Conservation (phyloP, 768 basidiomycete genomes). For the Cystofilobasidium macerans region DNA sequence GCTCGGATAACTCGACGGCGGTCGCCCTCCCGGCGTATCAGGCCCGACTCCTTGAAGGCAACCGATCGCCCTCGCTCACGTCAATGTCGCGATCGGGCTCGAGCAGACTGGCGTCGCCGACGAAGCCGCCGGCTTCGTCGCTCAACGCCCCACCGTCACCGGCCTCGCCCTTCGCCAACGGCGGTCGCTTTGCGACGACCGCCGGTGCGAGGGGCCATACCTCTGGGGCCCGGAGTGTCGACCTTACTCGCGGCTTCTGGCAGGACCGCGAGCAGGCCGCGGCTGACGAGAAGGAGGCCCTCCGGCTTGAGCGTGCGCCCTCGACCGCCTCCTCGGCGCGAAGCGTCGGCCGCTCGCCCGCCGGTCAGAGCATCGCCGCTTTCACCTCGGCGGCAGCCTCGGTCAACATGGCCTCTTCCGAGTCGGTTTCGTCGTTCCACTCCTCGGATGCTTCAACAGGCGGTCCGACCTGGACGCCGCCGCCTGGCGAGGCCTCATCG, state of each 20-base stretch:
- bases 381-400: not conserved
- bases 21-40: constrained; percentile 22
- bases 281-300: not conserved
- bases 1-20: not conserved
- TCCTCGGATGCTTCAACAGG: constrained; percentile 6
- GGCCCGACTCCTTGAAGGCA: constrained; percentile 19
- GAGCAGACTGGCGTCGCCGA: not conserved
- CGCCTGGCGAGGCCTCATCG: not conserved
- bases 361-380: not conserved
- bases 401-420: not conserved
- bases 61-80: constrained; percentile 8
- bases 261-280: constrained; percentile 19
- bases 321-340: not conserved
- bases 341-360: not conserved
- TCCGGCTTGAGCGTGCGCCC: not conserved
- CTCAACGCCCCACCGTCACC: not conserved
- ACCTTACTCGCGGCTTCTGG: constrained; percentile 25
- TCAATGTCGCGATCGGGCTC: constrained; percentile 10
- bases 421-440: constrained; percentile 13
- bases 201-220: constrained; percentile 15
- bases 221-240: constrained; percentile 22
- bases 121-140: not conserved
- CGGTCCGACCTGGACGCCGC: constrained; percentile 18
- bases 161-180: not conserved
- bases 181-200: constrained; percentile 3